phyloP scores from a whole-genome alignment of 345 rosid genomes.

The Arabidopsis suecica region DNA sequence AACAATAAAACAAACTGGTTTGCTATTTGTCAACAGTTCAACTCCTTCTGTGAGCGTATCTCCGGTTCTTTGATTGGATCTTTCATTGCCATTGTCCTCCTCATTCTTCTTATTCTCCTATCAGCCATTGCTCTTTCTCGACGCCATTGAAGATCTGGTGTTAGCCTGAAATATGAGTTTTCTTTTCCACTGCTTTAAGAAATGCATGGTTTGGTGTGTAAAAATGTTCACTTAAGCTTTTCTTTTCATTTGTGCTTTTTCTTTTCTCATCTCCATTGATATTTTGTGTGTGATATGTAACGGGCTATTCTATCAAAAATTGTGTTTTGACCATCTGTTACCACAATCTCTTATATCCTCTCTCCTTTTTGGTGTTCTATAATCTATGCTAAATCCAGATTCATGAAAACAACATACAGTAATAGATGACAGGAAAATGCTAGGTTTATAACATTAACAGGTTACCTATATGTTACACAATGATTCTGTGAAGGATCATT shows the following conservation, averaged over 20 bases:
- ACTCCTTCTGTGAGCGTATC: constrained; percentile 77
- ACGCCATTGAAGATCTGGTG: constrained; percentile 42
- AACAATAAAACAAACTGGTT: constrained; percentile 73
- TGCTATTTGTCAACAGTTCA: constrained; percentile 74
- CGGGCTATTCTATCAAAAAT: constrained; percentile 1
- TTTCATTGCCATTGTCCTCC: constrained; percentile 49
- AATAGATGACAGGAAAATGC: neutral
- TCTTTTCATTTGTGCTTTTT: constrained; percentile 4
- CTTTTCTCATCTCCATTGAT: constrained; percentile 6
- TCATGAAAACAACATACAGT: constrained; percentile 7
- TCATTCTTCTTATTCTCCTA: constrained; percentile 55
- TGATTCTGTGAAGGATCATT: neutral
- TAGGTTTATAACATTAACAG: neutral
- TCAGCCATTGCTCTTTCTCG: constrained; percentile 65
- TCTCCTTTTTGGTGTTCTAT: neutral
- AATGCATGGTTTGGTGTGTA: constrained; percentile 29
- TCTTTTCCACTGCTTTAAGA: neutral
- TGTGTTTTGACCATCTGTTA: constrained; percentile 15
- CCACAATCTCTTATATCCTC: neutral
- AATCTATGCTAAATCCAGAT: constrained; percentile 9
- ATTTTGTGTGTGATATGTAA: constrained; percentile 20
- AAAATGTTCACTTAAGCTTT: constrained; percentile 25
- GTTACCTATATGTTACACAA: constrained; percentile 17
- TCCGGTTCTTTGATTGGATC: constrained; percentile 83
- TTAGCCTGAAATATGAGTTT: constrained; percentile 2